Percentiles rank a stretch among this genome's conserved stretches.
These are phyloP conservation scores for Pilaira anomala DNA, from an alignment of 192 early-diverging fungal genomes.

Conservation along the genomic window DNA sequence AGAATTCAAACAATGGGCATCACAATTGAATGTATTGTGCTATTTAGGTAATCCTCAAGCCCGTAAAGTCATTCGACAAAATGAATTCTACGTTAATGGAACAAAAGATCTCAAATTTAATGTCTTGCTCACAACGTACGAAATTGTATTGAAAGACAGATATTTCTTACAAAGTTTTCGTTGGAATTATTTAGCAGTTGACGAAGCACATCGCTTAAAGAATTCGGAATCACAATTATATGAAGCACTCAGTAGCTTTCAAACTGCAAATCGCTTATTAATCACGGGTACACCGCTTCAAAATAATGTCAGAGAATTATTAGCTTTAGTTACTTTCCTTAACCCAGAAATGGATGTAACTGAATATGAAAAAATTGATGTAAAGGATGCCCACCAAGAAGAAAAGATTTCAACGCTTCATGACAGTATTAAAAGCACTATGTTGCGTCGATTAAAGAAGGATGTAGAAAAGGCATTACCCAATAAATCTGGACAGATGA, in stretches of 20 bases:
- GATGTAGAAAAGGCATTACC: constrained; percentile 98
- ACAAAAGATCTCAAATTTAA: constrained; percentile 77
- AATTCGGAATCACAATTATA: constrained; percentile 94
- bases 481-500: constrained; percentile 76
- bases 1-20: constrained; percentile 96
- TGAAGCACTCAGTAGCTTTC: constrained; percentile 84
- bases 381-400: constrained; percentile 67
- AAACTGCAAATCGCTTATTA: constrained; percentile 85
- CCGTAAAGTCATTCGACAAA: constrained; percentile 85
- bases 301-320: constrained; percentile 93
- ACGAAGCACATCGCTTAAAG: constrained; percentile 98
- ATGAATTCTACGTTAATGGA: constrained; percentile 80
- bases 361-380: constrained; percentile 75
- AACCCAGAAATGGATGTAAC: constrained; percentile 86
- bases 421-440: constrained; percentile 76
- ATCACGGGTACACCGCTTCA: constrained; percentile 98
- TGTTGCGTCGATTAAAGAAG: constrained; percentile 95
- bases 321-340: constrained; percentile 88
- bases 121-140: constrained; percentile 92
- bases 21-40: constrained; percentile 85
- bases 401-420: constrained; percentile 87
- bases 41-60: constrained; percentile 86
- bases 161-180: constrained; percentile 73
- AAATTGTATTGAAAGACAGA: constrained; percentile 91
- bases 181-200: constrained; percentile 94